Conservation (phyloP, 169 alveolate genomes). For the Miamiensis avidus region DNA sequence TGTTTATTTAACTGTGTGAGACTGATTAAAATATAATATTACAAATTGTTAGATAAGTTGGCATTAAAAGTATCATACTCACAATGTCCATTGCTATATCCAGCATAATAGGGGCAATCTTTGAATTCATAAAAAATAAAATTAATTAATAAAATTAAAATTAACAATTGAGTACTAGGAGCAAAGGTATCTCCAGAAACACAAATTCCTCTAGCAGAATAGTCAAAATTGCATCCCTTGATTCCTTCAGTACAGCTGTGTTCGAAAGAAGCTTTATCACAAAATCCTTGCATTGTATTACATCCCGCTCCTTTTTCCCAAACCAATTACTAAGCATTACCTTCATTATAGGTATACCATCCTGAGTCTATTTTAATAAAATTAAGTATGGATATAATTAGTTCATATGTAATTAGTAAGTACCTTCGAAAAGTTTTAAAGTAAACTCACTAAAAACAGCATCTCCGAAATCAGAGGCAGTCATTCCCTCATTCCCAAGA, state of each 20-base stretch:
- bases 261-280: background rate
- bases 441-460: constrained; percentile 21
- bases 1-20: too few species aligned
- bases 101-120: background rate
- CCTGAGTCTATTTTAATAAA: too few species aligned
- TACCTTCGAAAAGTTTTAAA: constrained; percentile 8
- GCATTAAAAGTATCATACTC: background rate
- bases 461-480: constrained; percentile 27
- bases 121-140: too few species aligned
- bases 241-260: background rate
- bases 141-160: too few species aligned
- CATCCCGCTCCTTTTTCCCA: background rate
- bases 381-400: too few species aligned
- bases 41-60: background rate
- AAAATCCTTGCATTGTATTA: background rate
- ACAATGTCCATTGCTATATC: background rate
- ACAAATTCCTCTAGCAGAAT: background rate
- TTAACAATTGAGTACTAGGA: too few species aligned
- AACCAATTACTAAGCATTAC: background rate
- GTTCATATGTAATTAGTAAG: too few species aligned
- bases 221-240: background rate
- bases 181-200: background rate
- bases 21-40: too few species aligned
- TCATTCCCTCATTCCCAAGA: constrained; percentile 34
- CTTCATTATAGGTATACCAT: background rate